These are phyloP conservation scores for Leccinum boreale DNA, from an alignment of 768 basidiomycete species.

Conservation along the genomic window DNA sequence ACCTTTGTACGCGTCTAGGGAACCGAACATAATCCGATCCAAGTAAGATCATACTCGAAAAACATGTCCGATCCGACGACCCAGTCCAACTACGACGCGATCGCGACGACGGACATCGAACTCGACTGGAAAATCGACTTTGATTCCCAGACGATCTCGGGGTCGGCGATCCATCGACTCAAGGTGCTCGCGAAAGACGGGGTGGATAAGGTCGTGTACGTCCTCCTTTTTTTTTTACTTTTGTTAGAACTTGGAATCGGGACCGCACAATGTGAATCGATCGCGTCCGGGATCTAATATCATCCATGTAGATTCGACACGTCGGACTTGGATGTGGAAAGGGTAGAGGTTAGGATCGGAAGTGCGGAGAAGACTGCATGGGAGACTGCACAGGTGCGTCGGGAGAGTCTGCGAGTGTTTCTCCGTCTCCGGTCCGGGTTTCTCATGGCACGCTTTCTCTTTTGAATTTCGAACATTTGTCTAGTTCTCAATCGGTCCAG, in stretches of 20 bases:
- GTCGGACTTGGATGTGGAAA: slow-evolving; percentile 56
- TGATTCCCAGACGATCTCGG: slow-evolving; percentile 51
- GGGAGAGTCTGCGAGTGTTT: background rate
- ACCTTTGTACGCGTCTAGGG: too few relatives aligned
- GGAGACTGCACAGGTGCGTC: slow-evolving; percentile 42
- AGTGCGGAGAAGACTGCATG: slow-evolving; percentile 42
- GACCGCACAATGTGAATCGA: background rate
- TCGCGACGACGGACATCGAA: slow-evolving; percentile 62
- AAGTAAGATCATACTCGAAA: background rate
- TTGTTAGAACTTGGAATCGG: too few relatives aligned
- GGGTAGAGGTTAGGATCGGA: slow-evolving; percentile 39
- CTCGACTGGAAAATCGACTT: slow-evolving; percentile 85
- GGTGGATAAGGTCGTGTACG: slow-evolving; percentile 61
- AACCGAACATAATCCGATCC: too few relatives aligned
- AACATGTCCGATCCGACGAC: slow-evolving; percentile 57
- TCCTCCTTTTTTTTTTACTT: background rate
- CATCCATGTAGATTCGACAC: slow-evolving; percentile 63
- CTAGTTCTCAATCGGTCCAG: slow-evolving; percentile 52
- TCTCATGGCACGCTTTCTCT: background rate
- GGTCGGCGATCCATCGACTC: slow-evolving; percentile 64
- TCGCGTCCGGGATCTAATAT: too few relatives aligned
- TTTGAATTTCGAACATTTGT: background rate
- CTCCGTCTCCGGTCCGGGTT: background rate
- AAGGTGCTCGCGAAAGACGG: slow-evolving; percentile 44
- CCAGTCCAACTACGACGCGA: slow-evolving; percentile 74